phyloP scores from a whole-genome alignment of 768 basidiomycete genomes.

The Kwoniella mangroviensis region DNA sequence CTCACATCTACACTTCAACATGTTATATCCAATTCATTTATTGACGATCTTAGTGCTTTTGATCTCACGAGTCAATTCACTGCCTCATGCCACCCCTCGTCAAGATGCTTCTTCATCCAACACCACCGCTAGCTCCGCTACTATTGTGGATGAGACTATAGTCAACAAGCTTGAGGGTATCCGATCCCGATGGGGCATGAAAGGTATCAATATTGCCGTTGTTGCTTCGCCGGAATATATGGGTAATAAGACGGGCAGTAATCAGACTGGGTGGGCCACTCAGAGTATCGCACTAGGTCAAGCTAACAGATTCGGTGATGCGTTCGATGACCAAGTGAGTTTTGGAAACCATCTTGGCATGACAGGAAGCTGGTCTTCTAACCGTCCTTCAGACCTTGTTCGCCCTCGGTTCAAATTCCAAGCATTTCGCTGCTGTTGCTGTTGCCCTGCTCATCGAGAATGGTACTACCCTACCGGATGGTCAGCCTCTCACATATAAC shows the following conservation, averaged over 20 bases:
- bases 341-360: background rate
- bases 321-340: background rate
- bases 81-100: background rate
- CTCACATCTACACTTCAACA: background rate
- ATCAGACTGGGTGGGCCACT: background rate
- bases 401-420: conserved; percentile 51
- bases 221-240: conserved; percentile 11
- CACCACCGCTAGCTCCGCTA: background rate
- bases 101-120: background rate
- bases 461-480: conserved; percentile 28
- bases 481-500: conserved; percentile 23
- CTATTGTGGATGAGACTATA: background rate
- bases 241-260: background rate
- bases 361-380: background rate
- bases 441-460: conserved; percentile 42
- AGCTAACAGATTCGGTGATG: background rate
- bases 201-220: conserved; percentile 2
- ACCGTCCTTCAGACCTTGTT: conserved; percentile 34
- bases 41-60: background rate
- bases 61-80: background rate
- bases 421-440: conserved; percentile 43
- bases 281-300: conserved; percentile 3
- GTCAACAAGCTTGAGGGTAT: conserved; percentile 7
- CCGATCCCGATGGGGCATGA: conserved; percentile 1
- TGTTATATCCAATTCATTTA: background rate